Base-by-base conservation (phyloP, 1,139 yeast species). In the Hanseniaspora gamundiae region DNA sequence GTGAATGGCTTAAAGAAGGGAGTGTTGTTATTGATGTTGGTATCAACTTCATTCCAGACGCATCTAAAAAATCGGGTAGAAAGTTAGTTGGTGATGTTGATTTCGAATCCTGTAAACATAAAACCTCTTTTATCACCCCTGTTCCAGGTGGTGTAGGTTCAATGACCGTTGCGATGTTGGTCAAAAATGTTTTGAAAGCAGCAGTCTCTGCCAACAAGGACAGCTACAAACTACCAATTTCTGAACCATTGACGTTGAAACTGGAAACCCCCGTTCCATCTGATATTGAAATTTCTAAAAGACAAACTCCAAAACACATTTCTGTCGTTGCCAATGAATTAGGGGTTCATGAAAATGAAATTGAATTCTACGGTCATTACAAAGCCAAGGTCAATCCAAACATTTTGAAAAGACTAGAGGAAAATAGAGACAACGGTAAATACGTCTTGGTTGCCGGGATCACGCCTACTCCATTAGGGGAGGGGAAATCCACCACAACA, bases 71-170 rank as follows among this genome's bases (percentile, higher is more conserved):
- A 55, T 74, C 79, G 14, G 88, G 88, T 27, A 69, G 68, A 52
- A 73, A 70, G 56, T 68, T 82, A 54, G 87, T 81, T 16, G 93
- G 93, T 51, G 93, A 82, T 60, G 91, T 79, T 28, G 87, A 80
- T 52, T 81, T 67, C 56, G 76, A 68, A 42, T 64, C 73, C 31
- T 82, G 80, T 45, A 66, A 67, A 45, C 64, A 70, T 43, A 70
- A 69, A 51, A 81, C 86, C 1, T 67, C 80, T 2, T 76, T 69
- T 54, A 68, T 82, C 44, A 81, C 93, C 6, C 93, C 93, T 4
- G 93, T 82, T 43, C 93, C 93, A 31, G 91, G 93, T 61, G 93
- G 93, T 52, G 93, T 82, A 52, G 93, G 93, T 35, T 93, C 93
- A 52, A 82, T 82, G 93, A 82, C 93, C 27, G 91, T 82, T 36